Base-by-base conservation (phyloP, 768 basidiomycete species). In the Kwoniella mangroviensis region DNA sequence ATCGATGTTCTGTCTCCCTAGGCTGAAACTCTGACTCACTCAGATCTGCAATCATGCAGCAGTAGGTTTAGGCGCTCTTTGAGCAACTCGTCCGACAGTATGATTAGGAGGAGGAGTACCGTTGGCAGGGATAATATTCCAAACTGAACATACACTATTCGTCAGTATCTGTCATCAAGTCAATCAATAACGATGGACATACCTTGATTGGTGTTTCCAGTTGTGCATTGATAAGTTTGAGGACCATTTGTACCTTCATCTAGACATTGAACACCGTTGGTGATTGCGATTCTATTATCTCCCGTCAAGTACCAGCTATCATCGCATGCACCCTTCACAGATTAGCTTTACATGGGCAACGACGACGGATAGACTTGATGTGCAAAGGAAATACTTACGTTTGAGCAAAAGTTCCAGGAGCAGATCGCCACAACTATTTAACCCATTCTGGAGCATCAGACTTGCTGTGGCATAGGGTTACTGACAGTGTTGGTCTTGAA, bases 151-250 rank as follows among this genome's bases (percentile, higher is more conserved):
- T 34, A 34, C 34, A 34, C 4, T 7, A 34, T 34, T 34, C 34
- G 34, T 34, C 34, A 34, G 34, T 34, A 34, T 34, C 34, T 34
- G 6, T 7, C 34, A 7, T 34, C 34, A 34, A 34, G 34, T 34
- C 6, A 34, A 7, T 34, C 34, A 34, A 34, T 5, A 34, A 34
- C 4, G 34, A 34, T 34, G 34, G 34, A 7, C 76, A 42, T 49
- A 77, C 76, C 58, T 61, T 83, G 82, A 63, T 83, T 81, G 63
- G 75, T 81, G 70, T 78, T 81, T 24, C 75, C 72, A 34, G 78
- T 75, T 7, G 76, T 77, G 66, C 82, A 83, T 68, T 81, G 77
- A 69, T 79, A 80, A 6, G 79, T 80, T 69, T 82, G 79, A 6
- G 71, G 68, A 19, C 68, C 68, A 28, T 34, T 58, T 22, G 63